These are phyloP conservation scores for Ophiocordyceps camponoti-floridani DNA, from an alignment of 2,329 filamentous ascomycete genomes.

Conservation along the genomic window DNA sequence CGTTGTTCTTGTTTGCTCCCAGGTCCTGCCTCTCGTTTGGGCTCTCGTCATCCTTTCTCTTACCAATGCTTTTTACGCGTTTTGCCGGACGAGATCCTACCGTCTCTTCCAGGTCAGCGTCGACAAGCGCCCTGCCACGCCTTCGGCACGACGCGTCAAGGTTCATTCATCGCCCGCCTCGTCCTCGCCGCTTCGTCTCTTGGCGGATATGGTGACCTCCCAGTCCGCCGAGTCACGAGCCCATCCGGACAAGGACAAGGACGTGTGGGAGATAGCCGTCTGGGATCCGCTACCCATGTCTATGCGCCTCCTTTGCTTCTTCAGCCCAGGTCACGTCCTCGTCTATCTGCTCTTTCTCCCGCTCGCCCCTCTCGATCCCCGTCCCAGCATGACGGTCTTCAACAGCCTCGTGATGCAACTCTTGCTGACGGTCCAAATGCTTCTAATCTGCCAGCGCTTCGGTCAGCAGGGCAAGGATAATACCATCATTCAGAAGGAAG, in stretches of 20 bases:
- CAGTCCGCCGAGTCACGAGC: slow-evolving; percentile 66
- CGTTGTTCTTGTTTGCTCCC: slow-evolving; percentile 1
- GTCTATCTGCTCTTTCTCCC: slow-evolving; percentile 83
- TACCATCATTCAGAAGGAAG: slow-evolving; percentile 72
- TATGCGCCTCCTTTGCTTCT: slow-evolving; percentile 68
- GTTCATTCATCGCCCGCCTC: slow-evolving; percentile 69
- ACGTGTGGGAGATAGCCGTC: slow-evolving; percentile 87
- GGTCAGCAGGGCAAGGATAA: slow-evolving; percentile 74
- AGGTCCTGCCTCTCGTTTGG: slow-evolving; percentile 59
- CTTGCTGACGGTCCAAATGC: slow-evolving; percentile 61
- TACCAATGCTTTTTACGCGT: slow-evolving; percentile 65
- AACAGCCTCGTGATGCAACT: slow-evolving; percentile 62
- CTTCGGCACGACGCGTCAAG: slow-evolving; percentile 73
- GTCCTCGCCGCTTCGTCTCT: slow-evolving; percentile 60
- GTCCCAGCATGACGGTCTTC: slow-evolving; percentile 72
- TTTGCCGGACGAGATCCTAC: slow-evolving; percentile 69
- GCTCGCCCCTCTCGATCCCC: slow-evolving; percentile 52
- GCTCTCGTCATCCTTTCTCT: slow-evolving; percentile 47
- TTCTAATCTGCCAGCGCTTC: slow-evolving; percentile 55
- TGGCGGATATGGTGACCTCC: slow-evolving; percentile 48
- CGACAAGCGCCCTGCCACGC: slow-evolving; percentile 57
- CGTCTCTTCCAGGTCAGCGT: slow-evolving; percentile 79
- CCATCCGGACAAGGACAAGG: slow-evolving; percentile 62
- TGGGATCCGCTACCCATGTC: slow-evolving; percentile 87
- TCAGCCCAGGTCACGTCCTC: slow-evolving; percentile 85